Evolutionary conservation across 257 asterid species (phyloP).

Genomic region (Paulownia fortunei): DNA sequence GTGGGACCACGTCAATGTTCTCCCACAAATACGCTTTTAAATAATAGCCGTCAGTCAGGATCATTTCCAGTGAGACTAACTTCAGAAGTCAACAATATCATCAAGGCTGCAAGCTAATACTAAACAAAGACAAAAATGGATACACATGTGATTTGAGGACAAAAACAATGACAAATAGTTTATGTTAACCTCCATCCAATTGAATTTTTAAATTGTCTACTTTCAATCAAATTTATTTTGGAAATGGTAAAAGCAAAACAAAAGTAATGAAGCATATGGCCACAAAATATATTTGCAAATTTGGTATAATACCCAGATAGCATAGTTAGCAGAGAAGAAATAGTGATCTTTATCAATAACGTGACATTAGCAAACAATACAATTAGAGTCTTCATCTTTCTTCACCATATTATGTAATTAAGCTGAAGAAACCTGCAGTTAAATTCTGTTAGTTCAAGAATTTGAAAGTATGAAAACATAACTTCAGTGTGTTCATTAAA

Average conservation of each 20-base stretch:
- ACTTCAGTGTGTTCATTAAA: conserved; percentile 2
- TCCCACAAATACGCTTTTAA: background rate
- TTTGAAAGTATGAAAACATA: background rate
- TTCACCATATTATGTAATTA: background rate
- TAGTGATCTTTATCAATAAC: too few relatives aligned
- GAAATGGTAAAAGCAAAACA: conserved; percentile 8
- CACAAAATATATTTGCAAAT: background rate
- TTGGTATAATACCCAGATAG: too few relatives aligned
- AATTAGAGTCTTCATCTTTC: too few relatives aligned
- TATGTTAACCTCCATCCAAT: conserved; percentile 1
- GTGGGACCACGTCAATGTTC: background rate
- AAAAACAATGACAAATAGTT: background rate
- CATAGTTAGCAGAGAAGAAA: too few relatives aligned
- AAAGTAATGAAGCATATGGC: conserved; percentile 1
- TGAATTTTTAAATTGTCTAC: background rate
- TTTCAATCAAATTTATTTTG: background rate
- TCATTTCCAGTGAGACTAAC: background rate
- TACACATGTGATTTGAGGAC: background rate
- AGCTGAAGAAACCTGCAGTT: background rate
- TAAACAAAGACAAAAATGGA: background rate
- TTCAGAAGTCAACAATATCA: conserved; percentile 5
- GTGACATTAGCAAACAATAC: too few relatives aligned
- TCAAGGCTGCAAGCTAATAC: background rate
- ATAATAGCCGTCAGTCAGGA: background rate
- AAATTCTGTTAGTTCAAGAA: conserved; percentile 11